Percentiles rank a stretch among this genome's conserved stretches.
Conservation (phyloP, 345 rosid genomes). For the Rubroshorea leprosula region DNA sequence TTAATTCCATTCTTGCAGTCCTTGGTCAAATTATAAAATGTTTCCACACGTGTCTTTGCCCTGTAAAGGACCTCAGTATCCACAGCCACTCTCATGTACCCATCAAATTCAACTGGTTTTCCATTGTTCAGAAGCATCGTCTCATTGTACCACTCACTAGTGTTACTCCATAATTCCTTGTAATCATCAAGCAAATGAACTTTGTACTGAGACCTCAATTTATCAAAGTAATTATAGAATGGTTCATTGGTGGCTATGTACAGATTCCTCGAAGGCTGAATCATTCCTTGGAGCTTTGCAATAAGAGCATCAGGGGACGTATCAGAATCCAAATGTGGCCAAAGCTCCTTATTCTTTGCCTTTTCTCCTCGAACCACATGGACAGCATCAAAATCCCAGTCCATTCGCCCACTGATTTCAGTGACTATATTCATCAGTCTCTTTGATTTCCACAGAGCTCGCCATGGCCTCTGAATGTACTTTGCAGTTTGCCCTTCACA, state of each 20-base stretch:
- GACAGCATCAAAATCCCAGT: constrained; percentile 90
- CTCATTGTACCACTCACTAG: constrained; percentile 91
- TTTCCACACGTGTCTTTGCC: constrained; percentile 73
- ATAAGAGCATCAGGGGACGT: constrained; percentile 75
- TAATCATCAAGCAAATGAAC: constrained; percentile 86
- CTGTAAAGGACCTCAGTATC: constrained; percentile 85
- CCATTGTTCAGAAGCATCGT: constrained; percentile 61
- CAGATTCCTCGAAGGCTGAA: constrained; percentile 74
- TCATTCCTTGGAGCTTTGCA: constrained; percentile 47
- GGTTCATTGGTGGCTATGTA: constrained; percentile 84
- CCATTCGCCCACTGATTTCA: constrained; percentile 80
- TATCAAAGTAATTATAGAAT: constrained; percentile 81
- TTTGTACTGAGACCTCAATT: constrained; percentile 78
- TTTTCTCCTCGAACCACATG: constrained; percentile 94
- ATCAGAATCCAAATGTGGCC: constrained; percentile 85
- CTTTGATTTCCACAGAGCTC: constrained; percentile 87
- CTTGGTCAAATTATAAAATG: constrained; percentile 74
- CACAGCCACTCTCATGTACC: constrained; percentile 94
- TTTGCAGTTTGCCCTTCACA: constrained; percentile 85
- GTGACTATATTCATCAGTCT: constrained; percentile 87
- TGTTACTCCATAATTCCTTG: constrained; percentile 66
- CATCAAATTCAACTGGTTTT: constrained; percentile 73
- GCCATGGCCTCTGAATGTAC: constrained; percentile 77
- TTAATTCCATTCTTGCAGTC: constrained; percentile 93
- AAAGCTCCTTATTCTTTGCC: constrained; percentile 68